phyloP scores from a whole-genome alignment of 1,284 basidiomycete genomes.

The Moniliophthora roreri region DNA sequence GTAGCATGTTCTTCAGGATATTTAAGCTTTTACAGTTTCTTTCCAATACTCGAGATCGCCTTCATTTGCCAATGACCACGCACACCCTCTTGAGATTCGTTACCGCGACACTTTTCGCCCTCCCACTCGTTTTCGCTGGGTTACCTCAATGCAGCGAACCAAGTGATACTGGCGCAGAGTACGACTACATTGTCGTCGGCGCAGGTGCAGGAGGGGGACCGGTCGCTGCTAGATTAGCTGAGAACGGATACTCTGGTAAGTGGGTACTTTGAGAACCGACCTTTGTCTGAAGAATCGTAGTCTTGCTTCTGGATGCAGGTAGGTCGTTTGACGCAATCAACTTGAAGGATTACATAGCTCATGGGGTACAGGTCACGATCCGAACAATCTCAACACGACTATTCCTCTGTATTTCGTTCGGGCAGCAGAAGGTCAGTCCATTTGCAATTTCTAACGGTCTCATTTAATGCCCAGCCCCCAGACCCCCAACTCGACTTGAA shows the following conservation, averaged over 20 bases:
- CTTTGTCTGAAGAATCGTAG: slow-evolving; percentile 4
- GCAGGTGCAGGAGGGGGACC: slow-evolving; percentile 26
- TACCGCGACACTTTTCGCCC: too few relatives aligned
- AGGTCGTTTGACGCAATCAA: too few relatives aligned
- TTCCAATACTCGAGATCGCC: too few relatives aligned
- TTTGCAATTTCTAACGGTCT: not conserved
- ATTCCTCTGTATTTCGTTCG: slow-evolving; percentile 23
- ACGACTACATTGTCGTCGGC: slow-evolving; percentile 25
- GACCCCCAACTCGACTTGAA: slow-evolving; percentile 21
- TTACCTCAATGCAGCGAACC: slow-evolving; percentile 8
- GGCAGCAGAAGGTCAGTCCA: slow-evolving; percentile 17
- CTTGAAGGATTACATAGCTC: too few relatives aligned
- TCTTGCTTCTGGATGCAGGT: slow-evolving; percentile 22
- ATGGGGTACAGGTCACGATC: too few relatives aligned
- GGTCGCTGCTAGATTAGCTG: slow-evolving; percentile 24
- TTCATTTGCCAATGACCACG: too few relatives aligned
- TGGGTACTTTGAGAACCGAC: not conserved
- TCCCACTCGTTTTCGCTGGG: not conserved
- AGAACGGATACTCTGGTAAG: slow-evolving; percentile 23
- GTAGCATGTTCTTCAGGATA: too few relatives aligned
- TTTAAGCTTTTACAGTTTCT: too few relatives aligned
- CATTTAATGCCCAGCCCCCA: not conserved
- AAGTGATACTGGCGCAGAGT: slow-evolving; percentile 17
- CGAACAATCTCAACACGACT: slow-evolving; percentile 20
- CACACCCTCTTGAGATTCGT: too few relatives aligned